These are phyloP conservation scores for Diaporthe vaccinii DNA, from an alignment of 2,329 filamentous ascomycete genomes.

Conservation along the genomic window DNA sequence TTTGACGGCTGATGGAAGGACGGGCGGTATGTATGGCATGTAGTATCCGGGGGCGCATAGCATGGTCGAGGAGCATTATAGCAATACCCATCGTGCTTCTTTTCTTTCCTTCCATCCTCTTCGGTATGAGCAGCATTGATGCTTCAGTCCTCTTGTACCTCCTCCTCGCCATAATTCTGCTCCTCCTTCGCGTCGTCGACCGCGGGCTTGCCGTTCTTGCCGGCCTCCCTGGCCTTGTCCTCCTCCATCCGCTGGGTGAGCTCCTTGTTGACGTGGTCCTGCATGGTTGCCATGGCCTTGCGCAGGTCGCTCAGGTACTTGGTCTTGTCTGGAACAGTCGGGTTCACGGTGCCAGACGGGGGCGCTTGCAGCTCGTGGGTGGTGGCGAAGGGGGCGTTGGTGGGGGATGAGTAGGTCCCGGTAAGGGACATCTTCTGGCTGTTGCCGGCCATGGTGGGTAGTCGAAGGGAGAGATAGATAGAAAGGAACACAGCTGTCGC, in stretches of 20 bases:
- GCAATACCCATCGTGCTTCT: constrained; percentile 38
- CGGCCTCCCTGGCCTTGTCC: constrained; percentile 69
- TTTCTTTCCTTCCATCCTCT: neutral
- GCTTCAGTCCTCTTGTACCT: constrained; percentile 72
- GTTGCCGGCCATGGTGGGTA: constrained; percentile 36
- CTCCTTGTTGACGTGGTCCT: constrained; percentile 77
- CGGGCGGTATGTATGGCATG: neutral
- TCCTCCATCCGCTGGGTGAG: constrained; percentile 82
- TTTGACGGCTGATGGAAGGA: constrained; percentile 25
- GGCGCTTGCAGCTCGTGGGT: constrained; percentile 54
- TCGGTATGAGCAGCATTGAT: neutral
- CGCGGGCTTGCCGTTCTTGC: constrained; percentile 44
- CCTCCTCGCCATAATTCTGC: constrained; percentile 89
- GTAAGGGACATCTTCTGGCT: constrained; percentile 51
- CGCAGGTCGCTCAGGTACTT: constrained; percentile 73
- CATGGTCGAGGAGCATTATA: constrained; percentile 28
- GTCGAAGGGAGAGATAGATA: constrained; percentile 42
- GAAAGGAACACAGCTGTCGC: neutral
- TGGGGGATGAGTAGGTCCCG: constrained; percentile 68
- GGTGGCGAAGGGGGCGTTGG: constrained; percentile 62
- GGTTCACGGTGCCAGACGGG: constrained; percentile 46
- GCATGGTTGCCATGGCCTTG: constrained; percentile 68
- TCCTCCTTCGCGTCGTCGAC: constrained; percentile 73
- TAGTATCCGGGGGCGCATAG: constrained; percentile 19
- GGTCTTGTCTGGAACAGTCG: constrained; percentile 62